Base-by-base conservation (phyloP, 2,329 filamentous ascomycete genomes). In the Triangularia verruculosa region DNA sequence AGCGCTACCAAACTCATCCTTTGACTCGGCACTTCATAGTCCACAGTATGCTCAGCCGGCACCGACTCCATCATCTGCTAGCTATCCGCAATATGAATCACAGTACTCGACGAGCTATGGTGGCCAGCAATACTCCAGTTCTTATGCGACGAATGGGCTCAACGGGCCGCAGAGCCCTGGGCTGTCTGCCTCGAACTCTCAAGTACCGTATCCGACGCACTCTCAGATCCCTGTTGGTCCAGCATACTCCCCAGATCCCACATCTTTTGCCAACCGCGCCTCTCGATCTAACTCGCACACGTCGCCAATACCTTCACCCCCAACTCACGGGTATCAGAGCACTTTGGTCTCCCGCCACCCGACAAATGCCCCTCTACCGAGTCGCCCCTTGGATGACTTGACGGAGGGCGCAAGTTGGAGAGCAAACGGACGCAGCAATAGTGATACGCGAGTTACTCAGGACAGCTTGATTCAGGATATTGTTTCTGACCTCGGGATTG, bases 301-400 rank as follows among this genome's bases (percentile, higher is more conserved):
- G 0, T 85, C 84, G 1, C 78, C 80, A 5, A 63, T 78, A 30
- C 76, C 79, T 6, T 82, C 82, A 0, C 78, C 82, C 3, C 77
- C 77, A 1, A 67, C 71, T 15, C 78, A 76, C 53, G 12, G 25
- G 27, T 69, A 77, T 25, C 78, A 81, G 55, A 71, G 78, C 24
- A 78, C 80, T 5, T 75, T 79, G n/a, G 72, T 86, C 11, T 78
- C 80, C 64, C 79, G 85, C 59, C 83, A 87, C 63, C 85, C 86
- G 1, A 88, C 86, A 15, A 82, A 87, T 73, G 80, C 86, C 61
- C 82, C 86, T 51, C 75, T 88, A 55, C 83, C 85, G n/a, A 85
- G 77, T 63, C 79, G 82, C 54, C 84, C 80, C 53, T 77, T 79
- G 67, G 80, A 80, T 9, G 75, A 78, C 55, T 66, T 79, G 39